These are phyloP conservation scores for Podila minutissima DNA, from an alignment of 192 early-diverging fungal species.

Conservation along the genomic window DNA sequence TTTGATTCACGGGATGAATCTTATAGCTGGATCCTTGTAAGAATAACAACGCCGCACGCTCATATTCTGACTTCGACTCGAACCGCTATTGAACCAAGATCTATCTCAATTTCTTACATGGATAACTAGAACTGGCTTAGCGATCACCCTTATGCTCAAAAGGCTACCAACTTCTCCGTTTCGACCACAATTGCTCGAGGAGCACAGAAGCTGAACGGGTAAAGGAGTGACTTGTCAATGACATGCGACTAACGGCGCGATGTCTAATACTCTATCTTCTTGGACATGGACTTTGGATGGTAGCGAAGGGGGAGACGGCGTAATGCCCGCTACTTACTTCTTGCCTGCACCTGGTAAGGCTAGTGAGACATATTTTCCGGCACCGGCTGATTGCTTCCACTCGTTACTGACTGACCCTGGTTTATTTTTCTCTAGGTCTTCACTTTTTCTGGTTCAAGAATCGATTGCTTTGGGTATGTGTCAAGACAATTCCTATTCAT, in stretches of 20 bases:
- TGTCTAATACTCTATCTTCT: too few species aligned
- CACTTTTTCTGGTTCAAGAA: constrained; percentile 64
- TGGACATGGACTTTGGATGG: not conserved
- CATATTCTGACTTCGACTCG: too few species aligned
- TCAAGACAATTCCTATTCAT: too few species aligned
- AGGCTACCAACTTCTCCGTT: constrained; percentile 61
- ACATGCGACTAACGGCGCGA: too few species aligned
- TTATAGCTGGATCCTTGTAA: constrained; percentile 55
- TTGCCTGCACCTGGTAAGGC: constrained; percentile 65
- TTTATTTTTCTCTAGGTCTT: constrained; percentile 51
- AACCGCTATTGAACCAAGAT: too few species aligned
- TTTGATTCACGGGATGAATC: constrained; percentile 67
- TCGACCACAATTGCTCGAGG: constrained; percentile 58
- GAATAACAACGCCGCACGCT: not conserved
- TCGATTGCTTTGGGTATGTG: constrained; percentile 58
- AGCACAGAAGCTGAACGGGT: constrained; percentile 57
- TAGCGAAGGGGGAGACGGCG: constrained; percentile 33
- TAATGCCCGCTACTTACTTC: constrained; percentile 57
- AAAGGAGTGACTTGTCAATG: not conserved
- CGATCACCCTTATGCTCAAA: constrained; percentile 57
- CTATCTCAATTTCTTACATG: constrained; percentile 7
- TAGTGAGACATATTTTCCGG: too few species aligned
- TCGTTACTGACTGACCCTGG: too few species aligned
- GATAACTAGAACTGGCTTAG: constrained; percentile 59
- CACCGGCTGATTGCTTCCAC: too few species aligned